phyloP scores from a whole-genome alignment of 2,329 filamentous ascomycete genomes.

The Nemania serpens region DNA sequence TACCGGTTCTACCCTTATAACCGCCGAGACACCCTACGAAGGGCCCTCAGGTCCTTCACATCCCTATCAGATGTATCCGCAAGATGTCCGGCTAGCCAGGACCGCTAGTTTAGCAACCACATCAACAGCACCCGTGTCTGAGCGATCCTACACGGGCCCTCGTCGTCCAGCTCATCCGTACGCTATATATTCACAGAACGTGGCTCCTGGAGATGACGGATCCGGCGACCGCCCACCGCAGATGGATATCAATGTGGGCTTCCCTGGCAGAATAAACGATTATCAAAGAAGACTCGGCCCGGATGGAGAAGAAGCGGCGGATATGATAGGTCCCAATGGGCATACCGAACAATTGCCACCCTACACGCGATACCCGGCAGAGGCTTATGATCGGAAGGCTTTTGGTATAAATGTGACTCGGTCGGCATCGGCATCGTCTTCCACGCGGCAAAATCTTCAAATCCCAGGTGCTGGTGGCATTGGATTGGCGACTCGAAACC shows the following conservation, averaged over 20 bases:
- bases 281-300: slow-evolving; percentile 77
- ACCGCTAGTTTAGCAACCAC: slow-evolving; percentile 72
- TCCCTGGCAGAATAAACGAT: slow-evolving; percentile 66
- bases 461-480: slow-evolving; percentile 65
- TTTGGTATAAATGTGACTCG: slow-evolving; percentile 39
- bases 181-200: slow-evolving; percentile 82
- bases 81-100: slow-evolving; percentile 59
- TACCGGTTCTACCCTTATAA: slow-evolving; percentile 46
- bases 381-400: slow-evolving; percentile 63
- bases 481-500: slow-evolving; percentile 64
- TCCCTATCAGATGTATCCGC: slow-evolving; percentile 83
- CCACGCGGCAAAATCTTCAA: slow-evolving; percentile 32
- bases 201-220: slow-evolving; percentile 60
- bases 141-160: slow-evolving; percentile 62
- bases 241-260: slow-evolving; percentile 70
- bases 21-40: slow-evolving; percentile 67
- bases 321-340: slow-evolving; percentile 84
- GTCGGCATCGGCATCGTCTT: slow-evolving; percentile 11
- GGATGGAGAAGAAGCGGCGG: slow-evolving; percentile 83
- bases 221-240: slow-evolving; percentile 37
- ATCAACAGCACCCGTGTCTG: slow-evolving; percentile 65
- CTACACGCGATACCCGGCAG: slow-evolving; percentile 87
- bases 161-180: slow-evolving; percentile 83
- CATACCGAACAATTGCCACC: slow-evolving; percentile 91
- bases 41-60: slow-evolving; percentile 77